Percentiles rank a stretch among this genome's conserved stretches.
Evolutionary conservation across 176 grass and related monocot species (phyloP).

Genomic region (Oryza coarctata): DNA sequence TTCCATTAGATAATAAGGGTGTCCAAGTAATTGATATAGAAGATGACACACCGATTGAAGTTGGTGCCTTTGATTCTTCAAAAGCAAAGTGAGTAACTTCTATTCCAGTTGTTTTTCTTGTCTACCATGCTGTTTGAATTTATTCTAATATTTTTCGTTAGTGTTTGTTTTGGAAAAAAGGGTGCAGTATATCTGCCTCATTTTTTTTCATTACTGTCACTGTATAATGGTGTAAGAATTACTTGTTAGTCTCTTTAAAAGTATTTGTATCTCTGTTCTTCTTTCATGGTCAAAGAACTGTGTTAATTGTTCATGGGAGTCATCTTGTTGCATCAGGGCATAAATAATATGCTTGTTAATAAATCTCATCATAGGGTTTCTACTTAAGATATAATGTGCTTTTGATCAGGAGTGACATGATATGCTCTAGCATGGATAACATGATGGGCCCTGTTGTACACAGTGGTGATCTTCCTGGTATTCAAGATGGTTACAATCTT

Average conservation of each 20-base stretch:
- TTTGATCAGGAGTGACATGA: conserved; percentile 44
- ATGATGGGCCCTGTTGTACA: conserved; percentile 50
- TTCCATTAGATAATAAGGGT: conserved; percentile 55
- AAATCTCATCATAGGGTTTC: not conserved
- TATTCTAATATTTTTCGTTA: not conserved
- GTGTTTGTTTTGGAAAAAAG: not conserved
- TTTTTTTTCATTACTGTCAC: not conserved
- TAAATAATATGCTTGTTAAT: conserved; percentile 17
- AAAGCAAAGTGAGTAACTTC: conserved; percentile 67
- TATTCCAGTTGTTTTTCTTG: conserved; percentile 6
- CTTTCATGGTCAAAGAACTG: conserved; percentile 4
- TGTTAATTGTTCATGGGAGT: not conserved
- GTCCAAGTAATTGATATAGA: conserved; percentile 73
- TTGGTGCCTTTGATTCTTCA: conserved; percentile 46
- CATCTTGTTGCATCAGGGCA: conserved; percentile 11
- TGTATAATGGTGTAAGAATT: conserved; percentile 23
- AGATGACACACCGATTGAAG: conserved; percentile 53
- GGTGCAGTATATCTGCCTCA: too few relatives aligned
- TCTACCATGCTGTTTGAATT: not conserved
- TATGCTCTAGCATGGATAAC: conserved; percentile 66
- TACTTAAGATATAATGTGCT: conserved; percentile 2
- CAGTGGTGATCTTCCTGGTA: conserved; percentile 55
- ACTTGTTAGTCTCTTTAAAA: not conserved
- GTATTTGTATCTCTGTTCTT: not conserved
- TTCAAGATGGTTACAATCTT: conserved; percentile 76